Conservation (phyloP, 2,329 filamentous ascomycete species). For the Claviceps sp. region DNA sequence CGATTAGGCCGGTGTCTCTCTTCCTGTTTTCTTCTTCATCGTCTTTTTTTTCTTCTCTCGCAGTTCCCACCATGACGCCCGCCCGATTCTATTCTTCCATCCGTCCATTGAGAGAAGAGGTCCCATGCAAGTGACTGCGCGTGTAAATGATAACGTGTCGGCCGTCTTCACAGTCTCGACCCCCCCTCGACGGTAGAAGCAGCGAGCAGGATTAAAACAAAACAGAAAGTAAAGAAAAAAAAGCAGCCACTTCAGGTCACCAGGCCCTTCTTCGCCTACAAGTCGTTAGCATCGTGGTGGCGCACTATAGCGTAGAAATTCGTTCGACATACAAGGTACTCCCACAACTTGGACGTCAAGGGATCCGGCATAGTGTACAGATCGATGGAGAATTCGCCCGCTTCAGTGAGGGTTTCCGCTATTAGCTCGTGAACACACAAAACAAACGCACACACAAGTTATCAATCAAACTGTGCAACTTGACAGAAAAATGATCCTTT, state of each 20-base stretch:
- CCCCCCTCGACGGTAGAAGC: background rate
- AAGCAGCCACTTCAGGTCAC: conserved; percentile 10
- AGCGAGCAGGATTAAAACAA: background rate
- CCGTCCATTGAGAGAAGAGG: too few species aligned
- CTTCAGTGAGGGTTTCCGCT: conserved; percentile 31
- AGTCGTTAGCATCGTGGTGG: background rate
- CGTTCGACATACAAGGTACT: conserved; percentile 48
- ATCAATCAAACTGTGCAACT: conserved; percentile 15
- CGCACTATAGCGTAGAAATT: too few species aligned
- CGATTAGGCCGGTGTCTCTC: background rate
- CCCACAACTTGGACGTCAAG: conserved; percentile 90
- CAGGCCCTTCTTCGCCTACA: conserved; percentile 28
- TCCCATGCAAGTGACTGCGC: background rate
- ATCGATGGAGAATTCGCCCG: conserved; percentile 96
- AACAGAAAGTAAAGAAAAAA: background rate
- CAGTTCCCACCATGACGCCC: background rate
- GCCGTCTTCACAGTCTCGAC: background rate
- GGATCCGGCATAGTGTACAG: conserved; percentile 90
- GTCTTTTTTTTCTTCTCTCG: background rate
- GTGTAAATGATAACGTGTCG: background rate
- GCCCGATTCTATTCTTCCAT: too few species aligned
- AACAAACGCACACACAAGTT: conserved; percentile 8
- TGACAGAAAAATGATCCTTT: background rate
- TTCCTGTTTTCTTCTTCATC: background rate
- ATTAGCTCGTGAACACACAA: conserved; percentile 18